These are phyloP conservation scores for Neurospora sublineolata DNA, from an alignment of 495 filamentous ascomycete genomes.

Conservation along the genomic window DNA sequence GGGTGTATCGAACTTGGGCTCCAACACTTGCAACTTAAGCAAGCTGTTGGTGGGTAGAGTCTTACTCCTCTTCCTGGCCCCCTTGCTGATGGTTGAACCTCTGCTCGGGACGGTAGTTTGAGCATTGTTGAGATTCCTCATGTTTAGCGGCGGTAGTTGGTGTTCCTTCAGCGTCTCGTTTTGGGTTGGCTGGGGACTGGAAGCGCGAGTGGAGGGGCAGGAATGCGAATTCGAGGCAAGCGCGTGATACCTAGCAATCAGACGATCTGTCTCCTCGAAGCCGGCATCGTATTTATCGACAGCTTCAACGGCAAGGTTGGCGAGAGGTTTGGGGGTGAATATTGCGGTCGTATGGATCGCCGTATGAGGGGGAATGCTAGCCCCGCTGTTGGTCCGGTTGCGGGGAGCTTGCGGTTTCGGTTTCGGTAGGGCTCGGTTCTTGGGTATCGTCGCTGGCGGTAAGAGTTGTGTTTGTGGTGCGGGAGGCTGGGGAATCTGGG, in stretches of 20 bases:
- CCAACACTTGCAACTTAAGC: constrained; percentile 8
- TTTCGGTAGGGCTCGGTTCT: not conserved
- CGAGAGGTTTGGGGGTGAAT: not conserved
- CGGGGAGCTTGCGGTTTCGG: not conserved
- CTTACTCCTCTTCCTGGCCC: not conserved
- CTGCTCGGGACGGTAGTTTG: not conserved
- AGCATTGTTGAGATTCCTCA: not conserved
- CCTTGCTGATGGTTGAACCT: not conserved
- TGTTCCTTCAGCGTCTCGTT: not conserved
- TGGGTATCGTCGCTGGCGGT: not conserved
- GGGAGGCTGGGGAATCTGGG: not conserved
- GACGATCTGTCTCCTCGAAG: constrained; percentile 7
- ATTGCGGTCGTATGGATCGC: not conserved
- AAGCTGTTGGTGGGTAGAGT: not conserved
- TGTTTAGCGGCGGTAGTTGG: constrained; percentile 2
- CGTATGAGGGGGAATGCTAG: not conserved
- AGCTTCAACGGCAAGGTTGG: not conserved
- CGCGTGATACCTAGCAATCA: constrained; percentile 10
- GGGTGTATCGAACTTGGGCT: constrained; percentile 14
- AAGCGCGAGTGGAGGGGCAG: not conserved
- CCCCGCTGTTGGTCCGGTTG: not conserved
- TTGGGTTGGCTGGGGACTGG: not conserved
- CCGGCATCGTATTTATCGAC: not conserved
- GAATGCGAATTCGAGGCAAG: not conserved
- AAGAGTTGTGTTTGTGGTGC: not conserved